phyloP scores from a whole-genome alignment of 108 stramenopile genomes.

The Asterionellopsis glacialis region DNA sequence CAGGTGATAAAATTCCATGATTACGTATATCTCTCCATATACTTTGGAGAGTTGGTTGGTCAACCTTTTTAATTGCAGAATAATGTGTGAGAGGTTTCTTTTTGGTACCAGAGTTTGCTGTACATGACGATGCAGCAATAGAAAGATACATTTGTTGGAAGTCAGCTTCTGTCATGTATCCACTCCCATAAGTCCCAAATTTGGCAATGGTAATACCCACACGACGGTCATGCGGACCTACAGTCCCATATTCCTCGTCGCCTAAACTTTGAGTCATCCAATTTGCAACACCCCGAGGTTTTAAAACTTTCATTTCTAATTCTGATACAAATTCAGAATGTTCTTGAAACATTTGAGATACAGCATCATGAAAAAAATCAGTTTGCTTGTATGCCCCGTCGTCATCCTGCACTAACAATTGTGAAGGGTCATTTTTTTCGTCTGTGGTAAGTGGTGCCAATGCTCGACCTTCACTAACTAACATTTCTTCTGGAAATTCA shows the following conservation, averaged over 20 bases:
- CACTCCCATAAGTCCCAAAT: conserved; percentile 51
- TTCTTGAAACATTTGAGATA: conserved; percentile 48
- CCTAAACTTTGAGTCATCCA: conserved; percentile 61
- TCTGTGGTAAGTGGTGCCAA: conserved; percentile 52
- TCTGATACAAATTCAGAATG: conserved; percentile 28
- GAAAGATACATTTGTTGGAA: conserved; percentile 53
- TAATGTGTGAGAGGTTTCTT: conserved; percentile 6
- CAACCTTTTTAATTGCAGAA: conserved; percentile 19
- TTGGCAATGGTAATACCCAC: conserved; percentile 43
- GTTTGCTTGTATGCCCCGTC: conserved; percentile 30
- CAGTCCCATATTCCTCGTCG: background rate
- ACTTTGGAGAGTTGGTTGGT: conserved; percentile 31
- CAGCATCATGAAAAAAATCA: conserved; percentile 45
- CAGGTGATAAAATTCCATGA: conserved; percentile 64
- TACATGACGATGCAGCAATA: conserved; percentile 10
- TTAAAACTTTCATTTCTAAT: conserved; percentile 19
- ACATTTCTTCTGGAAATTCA: conserved; percentile 47
- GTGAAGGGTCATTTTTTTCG: conserved; percentile 35
- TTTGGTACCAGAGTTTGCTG: background rate
- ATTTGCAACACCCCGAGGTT: conserved; percentile 26
- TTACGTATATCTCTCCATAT: conserved; percentile 76
- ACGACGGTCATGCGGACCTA: conserved; percentile 57
- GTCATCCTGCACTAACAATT: conserved; percentile 25
- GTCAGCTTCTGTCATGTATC: conserved; percentile 43
- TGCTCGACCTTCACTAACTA: conserved; percentile 53